phyloP scores from a whole-genome alignment of 768 basidiomycete species.

The Lyophyllum decastes region DNA sequence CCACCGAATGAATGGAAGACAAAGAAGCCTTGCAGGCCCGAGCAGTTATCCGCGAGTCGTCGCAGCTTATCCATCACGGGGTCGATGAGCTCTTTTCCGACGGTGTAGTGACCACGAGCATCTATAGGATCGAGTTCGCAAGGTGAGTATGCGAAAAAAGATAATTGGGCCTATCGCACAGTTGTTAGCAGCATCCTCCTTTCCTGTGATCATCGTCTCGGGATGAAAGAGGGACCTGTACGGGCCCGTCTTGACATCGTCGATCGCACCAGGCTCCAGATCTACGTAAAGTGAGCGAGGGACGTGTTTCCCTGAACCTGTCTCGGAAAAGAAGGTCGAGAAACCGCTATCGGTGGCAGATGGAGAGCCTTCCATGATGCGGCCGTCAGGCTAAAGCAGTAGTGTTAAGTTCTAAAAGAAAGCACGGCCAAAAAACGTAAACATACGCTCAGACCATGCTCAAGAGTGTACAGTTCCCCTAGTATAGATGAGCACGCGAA shows the following conservation, averaged over 20 bases:
- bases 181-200: constrained; percentile 99
- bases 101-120: constrained; percentile 98
- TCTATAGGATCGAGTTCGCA: constrained; percentile 46
- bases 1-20: constrained; percentile 99
- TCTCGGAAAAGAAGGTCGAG: constrained; percentile 99
- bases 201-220: constrained; percentile 96
- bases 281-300: constrained; percentile 97
- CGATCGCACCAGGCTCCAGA: constrained; percentile 96
- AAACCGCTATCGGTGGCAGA: constrained; percentile 87
- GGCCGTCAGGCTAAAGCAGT: constrained; percentile 82
- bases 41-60: constrained; percentile 96
- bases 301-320: constrained; percentile 93
- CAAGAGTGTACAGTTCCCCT: constrained; percentile 99
- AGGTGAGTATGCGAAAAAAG: background rate
- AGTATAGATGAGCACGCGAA: constrained; percentile 39
- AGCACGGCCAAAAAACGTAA: constrained; percentile 12
- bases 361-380: constrained; percentile 76
- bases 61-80: constrained; percentile 96
- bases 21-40: constrained; percentile 98
- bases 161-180: constrained; percentile 49
- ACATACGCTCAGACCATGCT: constrained; percentile 95
- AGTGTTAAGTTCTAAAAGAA: constrained; percentile 15
- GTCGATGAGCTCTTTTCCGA: constrained; percentile 98
- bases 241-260: constrained; percentile 93
- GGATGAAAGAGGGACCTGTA: constrained; percentile 99